Conservation (phyloP, 805 yeast species). For the Tetrapisispora phaffii region DNA sequence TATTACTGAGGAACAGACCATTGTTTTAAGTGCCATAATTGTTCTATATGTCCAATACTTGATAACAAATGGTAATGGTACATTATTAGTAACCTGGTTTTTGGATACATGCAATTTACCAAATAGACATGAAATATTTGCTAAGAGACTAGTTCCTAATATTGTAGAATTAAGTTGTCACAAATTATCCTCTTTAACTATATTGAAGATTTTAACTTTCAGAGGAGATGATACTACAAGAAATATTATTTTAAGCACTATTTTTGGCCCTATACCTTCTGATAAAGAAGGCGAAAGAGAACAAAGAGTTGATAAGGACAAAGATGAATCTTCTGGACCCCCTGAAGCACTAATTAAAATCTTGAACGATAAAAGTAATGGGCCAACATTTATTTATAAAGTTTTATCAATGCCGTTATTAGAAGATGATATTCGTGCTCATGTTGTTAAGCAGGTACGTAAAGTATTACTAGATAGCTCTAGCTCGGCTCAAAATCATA, state of each 20-base stretch:
- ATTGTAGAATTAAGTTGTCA: conserved; percentile 61
- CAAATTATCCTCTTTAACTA: conserved; percentile 74
- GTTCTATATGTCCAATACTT: conserved; percentile 69
- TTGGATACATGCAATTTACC: conserved; percentile 71
- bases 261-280: conserved; percentile 43
- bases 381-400: conserved; percentile 71
- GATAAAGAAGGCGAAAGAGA: conserved; percentile 11
- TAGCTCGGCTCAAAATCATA: conserved; percentile 60
- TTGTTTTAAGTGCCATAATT: conserved; percentile 67
- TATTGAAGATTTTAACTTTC: conserved; percentile 66
- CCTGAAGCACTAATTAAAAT: conserved; percentile 46
- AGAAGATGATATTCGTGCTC: conserved; percentile 45
- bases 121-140: conserved; percentile 55
- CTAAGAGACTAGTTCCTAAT: conserved; percentile 51
- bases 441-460: conserved; percentile 54
- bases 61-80: conserved; percentile 78
- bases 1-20: conserved; percentile 55
- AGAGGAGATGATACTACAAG: conserved; percentile 57
- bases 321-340: conserved; percentile 15
- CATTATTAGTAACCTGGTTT: conserved; percentile 85
- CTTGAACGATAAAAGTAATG: conserved; percentile 57
- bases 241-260: conserved; percentile 49
- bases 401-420: conserved; percentile 66
- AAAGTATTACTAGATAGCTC: conserved; percentile 45
- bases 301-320: too few relatives aligned